These are phyloP conservation scores for Solanum hybrid DNA, from an alignment of 305 asterid genomes.

Conservation along the genomic window DNA sequence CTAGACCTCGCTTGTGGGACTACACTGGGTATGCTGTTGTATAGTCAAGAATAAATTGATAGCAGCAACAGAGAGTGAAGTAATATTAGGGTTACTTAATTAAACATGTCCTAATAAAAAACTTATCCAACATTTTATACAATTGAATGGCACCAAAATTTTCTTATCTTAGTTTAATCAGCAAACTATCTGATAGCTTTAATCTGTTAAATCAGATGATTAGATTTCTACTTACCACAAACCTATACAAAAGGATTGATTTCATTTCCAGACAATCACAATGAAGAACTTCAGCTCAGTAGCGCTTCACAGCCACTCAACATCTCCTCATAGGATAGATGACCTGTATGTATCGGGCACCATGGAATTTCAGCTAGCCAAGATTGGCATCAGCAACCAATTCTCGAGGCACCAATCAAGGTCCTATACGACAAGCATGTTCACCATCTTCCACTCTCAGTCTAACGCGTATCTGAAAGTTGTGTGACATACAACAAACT, in stretches of 20 bases:
- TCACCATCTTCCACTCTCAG: background rate
- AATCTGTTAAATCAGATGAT: background rate
- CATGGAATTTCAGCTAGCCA: slow-evolving; percentile 1
- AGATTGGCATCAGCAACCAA: background rate
- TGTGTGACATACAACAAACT: slow-evolving; percentile 11
- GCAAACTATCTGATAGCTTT: background rate
- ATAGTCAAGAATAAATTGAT: background rate
- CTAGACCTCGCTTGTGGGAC: background rate
- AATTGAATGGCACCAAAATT: background rate
- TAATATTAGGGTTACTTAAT: background rate
- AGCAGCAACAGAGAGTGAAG: background rate
- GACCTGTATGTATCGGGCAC: background rate
- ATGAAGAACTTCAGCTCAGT: slow-evolving; percentile 6
- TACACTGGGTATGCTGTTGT: background rate
- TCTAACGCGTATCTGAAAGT: background rate
- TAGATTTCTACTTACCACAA: background rate
- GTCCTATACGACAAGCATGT: background rate
- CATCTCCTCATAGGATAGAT: slow-evolving; percentile 9
- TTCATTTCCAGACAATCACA: background rate
- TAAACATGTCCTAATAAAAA: background rate
- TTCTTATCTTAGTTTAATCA: background rate
- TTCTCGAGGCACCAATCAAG: background rate
- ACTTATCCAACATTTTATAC: background rate
- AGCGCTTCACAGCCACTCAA: slow-evolving; percentile 4
- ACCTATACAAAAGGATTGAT: slow-evolving; percentile 3